These are phyloP conservation scores for Candida labiduridarum DNA, from an alignment of 1,139 yeast species.

Conservation along the genomic window DNA sequence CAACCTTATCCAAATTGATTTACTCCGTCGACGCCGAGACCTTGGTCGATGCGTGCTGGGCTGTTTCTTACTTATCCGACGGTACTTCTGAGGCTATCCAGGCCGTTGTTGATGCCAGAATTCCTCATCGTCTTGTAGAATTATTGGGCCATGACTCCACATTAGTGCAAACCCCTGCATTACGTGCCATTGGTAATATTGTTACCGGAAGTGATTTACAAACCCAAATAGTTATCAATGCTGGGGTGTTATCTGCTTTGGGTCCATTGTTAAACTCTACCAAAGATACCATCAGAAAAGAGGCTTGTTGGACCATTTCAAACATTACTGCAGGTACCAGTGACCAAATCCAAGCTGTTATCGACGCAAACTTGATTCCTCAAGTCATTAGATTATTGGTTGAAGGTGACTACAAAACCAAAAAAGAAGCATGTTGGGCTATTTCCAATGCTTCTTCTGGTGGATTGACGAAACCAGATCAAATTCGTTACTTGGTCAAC, in stretches of 20 bases:
- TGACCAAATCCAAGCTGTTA: conserved; percentile 94
- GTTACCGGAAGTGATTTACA: conserved; percentile 96
- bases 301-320: conserved; percentile 98
- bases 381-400: conserved; percentile 82
- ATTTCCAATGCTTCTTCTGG: conserved; percentile 97
- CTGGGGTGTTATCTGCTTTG: conserved; percentile 88
- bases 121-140: conserved; percentile 92
- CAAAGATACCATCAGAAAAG: conserved; percentile 92
- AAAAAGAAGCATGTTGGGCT: conserved; percentile 99
- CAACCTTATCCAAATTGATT: conserved; percentile 87
- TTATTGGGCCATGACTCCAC: conserved; percentile 81
- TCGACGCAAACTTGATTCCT: conserved; percentile 91
- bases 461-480: conserved; percentile 89
- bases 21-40: conserved; percentile 93
- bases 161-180: conserved; percentile 93
- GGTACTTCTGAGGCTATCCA: conserved; percentile 93
- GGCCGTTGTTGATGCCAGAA: conserved; percentile 95
- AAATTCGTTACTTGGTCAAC: conserved; percentile 84
- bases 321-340: conserved; percentile 97
- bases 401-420: conserved; percentile 90
- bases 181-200: conserved; percentile 96
- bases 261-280: conserved; percentile 79
- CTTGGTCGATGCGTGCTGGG: conserved; percentile 98
- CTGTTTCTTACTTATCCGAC: conserved; percentile 90
- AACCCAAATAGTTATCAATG: conserved; percentile 92